These are phyloP conservation scores for Metschnikowia aberdeeniae DNA, from an alignment of 805 yeast species.

Conservation along the genomic window DNA sequence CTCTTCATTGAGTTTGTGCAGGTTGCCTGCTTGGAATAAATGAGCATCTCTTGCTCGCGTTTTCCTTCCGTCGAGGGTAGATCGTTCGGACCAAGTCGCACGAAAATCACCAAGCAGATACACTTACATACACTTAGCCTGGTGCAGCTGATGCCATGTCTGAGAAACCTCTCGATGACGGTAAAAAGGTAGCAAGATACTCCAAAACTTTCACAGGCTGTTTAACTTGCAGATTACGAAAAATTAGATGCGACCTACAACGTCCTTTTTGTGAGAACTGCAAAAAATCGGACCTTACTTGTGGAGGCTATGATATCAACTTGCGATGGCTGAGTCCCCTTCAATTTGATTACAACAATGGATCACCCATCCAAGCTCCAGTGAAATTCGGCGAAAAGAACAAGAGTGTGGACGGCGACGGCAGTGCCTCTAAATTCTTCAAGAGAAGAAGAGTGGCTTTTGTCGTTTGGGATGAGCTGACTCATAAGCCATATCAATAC, in stretches of 20 bases:
- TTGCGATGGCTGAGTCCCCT: conserved; percentile 70
- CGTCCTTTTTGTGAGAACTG: conserved; percentile 74
- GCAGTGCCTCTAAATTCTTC: conserved; percentile 40
- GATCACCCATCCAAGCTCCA: conserved; percentile 27
- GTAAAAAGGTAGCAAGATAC: conserved; percentile 4
- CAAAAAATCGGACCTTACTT: conserved; percentile 56
- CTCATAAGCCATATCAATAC: conserved; percentile 49
- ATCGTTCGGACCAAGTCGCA: too few relatives aligned
- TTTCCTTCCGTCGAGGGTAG: background rate
- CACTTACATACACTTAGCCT: too few relatives aligned
- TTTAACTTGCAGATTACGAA: conserved; percentile 78
- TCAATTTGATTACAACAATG: conserved; percentile 25
- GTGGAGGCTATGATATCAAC: conserved; percentile 82
- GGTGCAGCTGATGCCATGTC: background rate
- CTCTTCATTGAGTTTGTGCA: background rate
- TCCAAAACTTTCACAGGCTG: conserved; percentile 82
- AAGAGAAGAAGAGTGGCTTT: conserved; percentile 71
- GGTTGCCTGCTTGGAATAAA: background rate
- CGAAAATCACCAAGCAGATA: too few relatives aligned
- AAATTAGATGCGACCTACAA: conserved; percentile 73
- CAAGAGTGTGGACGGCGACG: conserved; percentile 12
- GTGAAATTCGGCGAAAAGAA: conserved; percentile 27
- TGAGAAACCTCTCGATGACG: background rate
- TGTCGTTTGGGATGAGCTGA: conserved; percentile 61
- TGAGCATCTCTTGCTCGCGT: background rate